Base-by-base conservation (phyloP, 129 eudicot genomes). In the Silybum marianum region DNA sequence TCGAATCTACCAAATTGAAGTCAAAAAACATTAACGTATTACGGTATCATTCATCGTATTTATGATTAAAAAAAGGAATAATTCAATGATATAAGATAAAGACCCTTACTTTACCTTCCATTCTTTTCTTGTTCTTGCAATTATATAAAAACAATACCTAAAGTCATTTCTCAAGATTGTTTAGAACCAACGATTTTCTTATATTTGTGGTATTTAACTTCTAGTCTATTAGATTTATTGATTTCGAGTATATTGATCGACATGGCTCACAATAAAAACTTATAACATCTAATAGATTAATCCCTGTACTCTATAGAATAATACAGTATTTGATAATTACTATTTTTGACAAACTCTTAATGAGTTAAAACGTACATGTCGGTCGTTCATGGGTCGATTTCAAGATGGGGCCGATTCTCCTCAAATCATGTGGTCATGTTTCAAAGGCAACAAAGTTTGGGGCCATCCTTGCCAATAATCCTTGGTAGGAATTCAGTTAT, bases 381-480 rank as follows among this genome's bases (percentile, higher is more conserved):
- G 22, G 80, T 76, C 22, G 81, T 65, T 77, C 81, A 77, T 36
- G 58, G 25, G 81, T 77, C 62, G n/a, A 65, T 63, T 63, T 77
- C 36, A n/a, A 65, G 73, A 19, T 69, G 80, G 80, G 62, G 44
- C 38, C 46, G 66, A 63, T 21, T 36, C 73, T 28, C 38, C 73
- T 36, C 38, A 30, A 77, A 39, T 21, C 81, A 77, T 65, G 80
- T 77, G 80, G 72, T 16, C 72, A 6, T 77, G 73, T 38, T 77
- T 36, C 22, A 66, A 65, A n/a, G 72, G 18, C 58, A 77, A 38
- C 39, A 58, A 34, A 13, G 18, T 38, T 65, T 14, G 73, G 72
- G 81, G 39, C 63, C 73, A 36, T 62, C 66, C 23, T 58, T 58
- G 66, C 66, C 66, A 58, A 58, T 58, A 58, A 58, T 58, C 23